phyloP scores from a whole-genome alignment of 1,284 basidiomycete genomes.

The Puccinia horiana region DNA sequence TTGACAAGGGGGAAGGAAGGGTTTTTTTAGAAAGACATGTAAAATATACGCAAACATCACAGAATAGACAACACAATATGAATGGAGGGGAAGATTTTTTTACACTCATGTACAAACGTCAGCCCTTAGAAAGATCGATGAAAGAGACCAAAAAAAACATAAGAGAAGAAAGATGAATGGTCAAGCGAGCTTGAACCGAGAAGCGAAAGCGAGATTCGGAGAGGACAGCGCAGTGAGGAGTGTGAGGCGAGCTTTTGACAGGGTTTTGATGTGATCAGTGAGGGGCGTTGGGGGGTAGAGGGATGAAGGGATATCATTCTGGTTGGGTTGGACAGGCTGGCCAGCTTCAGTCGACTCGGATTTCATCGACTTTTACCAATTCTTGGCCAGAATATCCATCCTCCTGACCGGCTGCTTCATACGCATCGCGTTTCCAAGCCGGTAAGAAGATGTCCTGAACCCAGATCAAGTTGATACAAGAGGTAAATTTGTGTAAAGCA shows the following conservation, averaged over 20 bases:
- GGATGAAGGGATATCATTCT: not conserved
- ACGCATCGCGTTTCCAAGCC: slow-evolving; percentile 44
- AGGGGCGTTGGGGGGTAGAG: not conserved
- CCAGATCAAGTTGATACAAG: not conserved
- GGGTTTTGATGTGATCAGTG: not conserved
- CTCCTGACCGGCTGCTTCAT: slow-evolving; percentile 38
- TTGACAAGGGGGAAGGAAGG: too few relatives aligned
- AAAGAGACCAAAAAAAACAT: not conserved
- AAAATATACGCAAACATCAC: too few relatives aligned
- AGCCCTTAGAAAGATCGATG: not conserved
- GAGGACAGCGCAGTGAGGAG: not conserved
- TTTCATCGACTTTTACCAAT: slow-evolving; percentile 43
- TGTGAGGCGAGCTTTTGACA: not conserved
- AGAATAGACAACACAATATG: too few relatives aligned
- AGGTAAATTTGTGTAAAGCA: slow-evolving; percentile 24
- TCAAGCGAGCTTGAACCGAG: not conserved
- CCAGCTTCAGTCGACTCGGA: slow-evolving; percentile 40
- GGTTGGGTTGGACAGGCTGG: not conserved
- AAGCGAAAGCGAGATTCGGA: not conserved
- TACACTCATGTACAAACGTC: not conserved
- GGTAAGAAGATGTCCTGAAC: slow-evolving; percentile 49
- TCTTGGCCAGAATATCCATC: slow-evolving; percentile 35
- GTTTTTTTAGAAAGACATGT: too few relatives aligned
- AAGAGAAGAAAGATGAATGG: not conserved
- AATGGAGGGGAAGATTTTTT: not conserved